Conservation (phyloP, 768 basidiomycete species). For the Termitomyces sp. region DNA sequence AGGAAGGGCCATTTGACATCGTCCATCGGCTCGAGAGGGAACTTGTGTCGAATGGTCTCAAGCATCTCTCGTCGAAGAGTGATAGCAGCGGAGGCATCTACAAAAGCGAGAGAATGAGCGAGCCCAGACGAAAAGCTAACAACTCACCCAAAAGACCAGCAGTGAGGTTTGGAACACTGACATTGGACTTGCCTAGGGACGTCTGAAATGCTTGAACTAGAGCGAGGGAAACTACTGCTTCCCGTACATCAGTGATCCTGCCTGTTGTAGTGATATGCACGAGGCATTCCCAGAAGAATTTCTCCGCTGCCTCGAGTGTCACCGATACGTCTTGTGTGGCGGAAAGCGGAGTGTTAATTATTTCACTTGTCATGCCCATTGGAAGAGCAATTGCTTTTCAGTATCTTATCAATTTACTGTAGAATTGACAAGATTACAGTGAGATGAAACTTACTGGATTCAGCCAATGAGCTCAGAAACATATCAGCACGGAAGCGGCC, state of each 20-base stretch:
- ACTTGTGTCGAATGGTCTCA: constrained; percentile 76
- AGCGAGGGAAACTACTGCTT: constrained; percentile 69
- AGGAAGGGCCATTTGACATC: constrained; percentile 78
- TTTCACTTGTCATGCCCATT: constrained; percentile 64
- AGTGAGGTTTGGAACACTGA: constrained; percentile 51
- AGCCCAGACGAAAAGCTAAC: background rate
- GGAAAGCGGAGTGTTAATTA: constrained; percentile 34
- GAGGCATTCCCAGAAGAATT: constrained; percentile 67
- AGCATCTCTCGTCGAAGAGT: constrained; percentile 86
- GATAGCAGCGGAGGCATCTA: constrained; percentile 75
- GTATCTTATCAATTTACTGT: constrained; percentile 1
- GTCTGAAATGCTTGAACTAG: constrained; percentile 76
- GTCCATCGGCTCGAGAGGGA: constrained; percentile 45
- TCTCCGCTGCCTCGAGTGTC: constrained; percentile 66
- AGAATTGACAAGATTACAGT: background rate
- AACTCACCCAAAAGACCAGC: constrained; percentile 63
- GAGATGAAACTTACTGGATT: constrained; percentile 67
- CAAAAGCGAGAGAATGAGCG: background rate
- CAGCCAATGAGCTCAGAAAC: constrained; percentile 85
- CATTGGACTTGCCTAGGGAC: constrained; percentile 65
- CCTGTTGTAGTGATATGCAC: constrained; percentile 55
- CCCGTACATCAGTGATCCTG: constrained; percentile 68
- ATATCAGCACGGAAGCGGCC: constrained; percentile 81
- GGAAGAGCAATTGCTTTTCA: constrained; percentile 76
- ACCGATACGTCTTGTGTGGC: constrained; percentile 57